Evolutionary conservation across 2,329 filamentous ascomycete genomes (phyloP).

Genomic region (Coleophoma eucalyptorum): DNA sequence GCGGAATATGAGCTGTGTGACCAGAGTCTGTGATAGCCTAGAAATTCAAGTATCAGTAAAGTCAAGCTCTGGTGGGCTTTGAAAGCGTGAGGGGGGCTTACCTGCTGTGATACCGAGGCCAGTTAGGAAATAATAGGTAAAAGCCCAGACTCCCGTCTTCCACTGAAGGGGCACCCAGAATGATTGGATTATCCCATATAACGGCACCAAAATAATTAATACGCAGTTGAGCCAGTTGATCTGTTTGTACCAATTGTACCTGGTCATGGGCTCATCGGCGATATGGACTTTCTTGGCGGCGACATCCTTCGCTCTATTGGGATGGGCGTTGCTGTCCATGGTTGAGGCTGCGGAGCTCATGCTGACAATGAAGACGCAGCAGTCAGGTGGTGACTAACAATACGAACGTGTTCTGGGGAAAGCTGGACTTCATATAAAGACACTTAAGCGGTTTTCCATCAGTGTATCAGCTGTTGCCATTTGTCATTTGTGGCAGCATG

Average conservation of each 20-base stretch:
- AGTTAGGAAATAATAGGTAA: conserved; percentile 77
- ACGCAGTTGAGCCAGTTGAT: conserved; percentile 85
- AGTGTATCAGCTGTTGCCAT: background rate
- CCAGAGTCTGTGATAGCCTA: conserved; percentile 76
- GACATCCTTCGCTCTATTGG: conserved; percentile 28
- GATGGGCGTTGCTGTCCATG: background rate
- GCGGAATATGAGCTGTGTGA: conserved; percentile 79
- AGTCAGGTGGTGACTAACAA: background rate
- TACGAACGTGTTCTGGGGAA: background rate
- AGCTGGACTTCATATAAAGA: background rate
- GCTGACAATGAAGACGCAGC: background rate
- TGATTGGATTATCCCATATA: conserved; percentile 65
- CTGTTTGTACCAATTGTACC: conserved; percentile 81
- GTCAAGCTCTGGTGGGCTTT: background rate
- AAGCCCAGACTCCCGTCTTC: conserved; percentile 67
- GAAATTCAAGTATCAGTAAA: background rate
- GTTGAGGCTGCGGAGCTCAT: background rate
- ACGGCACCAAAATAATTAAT: conserved; percentile 71
- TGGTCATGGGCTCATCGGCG: conserved; percentile 72
- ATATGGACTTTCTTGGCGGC: conserved; percentile 72
- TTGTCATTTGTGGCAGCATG: conserved; percentile 2
- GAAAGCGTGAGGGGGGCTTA: conserved; percentile 31
- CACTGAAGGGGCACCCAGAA: conserved; percentile 70
- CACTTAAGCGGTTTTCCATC: background rate
- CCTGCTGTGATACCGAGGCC: conserved; percentile 73